phyloP scores from a whole-genome alignment of 2,329 filamentous ascomycete genomes.

The Thyridium curvatum region DNA sequence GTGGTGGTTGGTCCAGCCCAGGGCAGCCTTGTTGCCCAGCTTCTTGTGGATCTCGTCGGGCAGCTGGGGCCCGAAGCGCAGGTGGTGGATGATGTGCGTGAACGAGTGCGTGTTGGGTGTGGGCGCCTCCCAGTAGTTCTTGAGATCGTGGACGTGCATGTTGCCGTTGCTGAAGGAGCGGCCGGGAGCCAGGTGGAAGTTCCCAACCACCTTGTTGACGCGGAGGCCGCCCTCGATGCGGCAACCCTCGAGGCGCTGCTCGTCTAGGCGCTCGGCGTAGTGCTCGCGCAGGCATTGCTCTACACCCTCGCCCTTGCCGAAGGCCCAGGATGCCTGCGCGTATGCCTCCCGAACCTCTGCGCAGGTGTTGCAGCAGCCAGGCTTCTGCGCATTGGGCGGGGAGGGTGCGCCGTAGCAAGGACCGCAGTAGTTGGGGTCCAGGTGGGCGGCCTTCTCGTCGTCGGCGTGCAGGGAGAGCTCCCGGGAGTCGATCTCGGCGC shows the following conservation, averaged over 20 bases:
- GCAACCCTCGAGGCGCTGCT: conserved; percentile 86
- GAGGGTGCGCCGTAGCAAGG: conserved; percentile 81
- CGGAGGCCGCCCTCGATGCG: conserved; percentile 86
- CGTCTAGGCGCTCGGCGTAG: conserved; percentile 82
- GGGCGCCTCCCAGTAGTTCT: conserved; percentile 82
- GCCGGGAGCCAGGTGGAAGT: conserved; percentile 96
- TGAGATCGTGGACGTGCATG: conserved; percentile 95
- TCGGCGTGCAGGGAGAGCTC: conserved; percentile 63
- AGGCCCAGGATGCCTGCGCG: conserved; percentile 83
- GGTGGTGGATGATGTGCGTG: conserved; percentile 77
- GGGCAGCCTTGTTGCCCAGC: conserved; percentile 41
- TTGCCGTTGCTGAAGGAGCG: conserved; percentile 94
- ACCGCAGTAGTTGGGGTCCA: conserved; percentile 90
- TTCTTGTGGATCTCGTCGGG: conserved; percentile 64
- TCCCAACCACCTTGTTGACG: conserved; percentile 97
- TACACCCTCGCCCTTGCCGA: conserved; percentile 84
- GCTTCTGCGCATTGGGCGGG: conserved; percentile 64
- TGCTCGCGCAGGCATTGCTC: conserved; percentile 95
- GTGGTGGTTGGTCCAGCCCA: conserved; percentile 81
- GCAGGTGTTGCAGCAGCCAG: conserved; percentile 95
- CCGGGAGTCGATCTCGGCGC: conserved; percentile 65
- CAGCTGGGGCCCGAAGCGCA: conserved; percentile 89
- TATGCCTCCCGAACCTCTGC: conserved; percentile 96
- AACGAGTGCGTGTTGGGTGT: conserved; percentile 74
- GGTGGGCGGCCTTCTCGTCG: conserved; percentile 65